Base-by-base conservation (phyloP, 306 rosid genomes). In the Trichosanthes cucumerina region DNA sequence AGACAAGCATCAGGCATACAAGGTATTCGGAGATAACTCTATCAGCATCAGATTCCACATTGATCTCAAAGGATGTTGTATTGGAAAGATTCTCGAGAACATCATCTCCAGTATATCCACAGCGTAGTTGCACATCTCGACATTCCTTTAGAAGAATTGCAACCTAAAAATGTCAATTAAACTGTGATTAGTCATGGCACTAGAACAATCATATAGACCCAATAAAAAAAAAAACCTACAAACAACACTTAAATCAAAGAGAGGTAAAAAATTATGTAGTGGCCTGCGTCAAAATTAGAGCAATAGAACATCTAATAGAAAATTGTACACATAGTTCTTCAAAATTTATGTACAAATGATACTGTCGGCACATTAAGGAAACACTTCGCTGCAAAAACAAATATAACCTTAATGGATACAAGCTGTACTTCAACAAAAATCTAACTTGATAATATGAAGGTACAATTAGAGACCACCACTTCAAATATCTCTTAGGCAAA, bases 111-210 rank as follows among this genome's bases (percentile, higher is more conserved):
- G 80, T 46, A 79, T 91, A 87, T 64, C 92, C 90, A 79, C 97
- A 89, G 50, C 97, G 96, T 85, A 95, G 88, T 81, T 95, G 99
- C 59, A 95, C 83, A 77, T 95, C 99, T 80, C 93, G 96, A 78
- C 99, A 95, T 81, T 92, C 99, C 88, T 95, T 95, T 78, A 95
- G 77, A 80, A 95, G 97, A 80, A 95, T 78, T 18, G 99, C 88
- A 73, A 95, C 97, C 99, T 95, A 84, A 78, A 82, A 44, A 14
- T 46, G 7, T 46, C 0, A 43, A 46, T 12, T 13, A 41, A 68
- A 41, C 36, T 12, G 2, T 6, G 34, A 58, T 71, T 71, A 43
- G 76, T 44, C 5, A 71, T 24, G 57, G 39, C n/a, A 46, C 57
- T 71, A 5, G 3, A 46, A 44, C 23, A 71, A 71, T 44, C 53